Evolutionary conservation across 371 early-diverging fungal species (phyloP), one percentile per base, ranked within the genome.

Genomic region (Actinomortierella ambigua): DNA sequence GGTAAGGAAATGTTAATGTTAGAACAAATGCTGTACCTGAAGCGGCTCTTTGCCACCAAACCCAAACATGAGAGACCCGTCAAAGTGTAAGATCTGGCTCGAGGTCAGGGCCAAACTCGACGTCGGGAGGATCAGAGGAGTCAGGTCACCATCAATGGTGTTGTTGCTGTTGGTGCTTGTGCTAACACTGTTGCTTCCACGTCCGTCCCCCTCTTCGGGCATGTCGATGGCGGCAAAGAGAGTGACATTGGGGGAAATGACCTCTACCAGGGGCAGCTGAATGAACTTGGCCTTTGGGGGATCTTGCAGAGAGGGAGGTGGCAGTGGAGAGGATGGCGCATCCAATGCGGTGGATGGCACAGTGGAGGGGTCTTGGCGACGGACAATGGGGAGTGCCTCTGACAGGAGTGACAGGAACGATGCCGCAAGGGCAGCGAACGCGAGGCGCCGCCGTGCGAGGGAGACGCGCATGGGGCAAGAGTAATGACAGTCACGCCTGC

Each of bases 211-310:
- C 20, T 22, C 29, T 28, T 18, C 20, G 18, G 56, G 53, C 22
- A 53, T 8, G 50, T 67, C 64, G 54, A 67, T n/a, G 13, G 63
- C 67, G 17, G 67, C 73, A 34, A 73, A 67, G 9, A 73, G 53
- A 15, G 67, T 63, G 29, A 67, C 55, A 50, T 73, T 73, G 14
- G 73, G 67, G 0, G 73, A 55, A n/a, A 73, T 53, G 60, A 73
- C 66, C 51, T 73, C 53, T 4, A 67, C 5, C 29, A 73, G 50
- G 5, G 73, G 67, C 28, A 59, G 59, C 48, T 73, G 73, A 15
- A 44, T 52, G 5, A 63, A 17, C 34, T 34, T 34, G 34, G 34
- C 34, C 11, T 34, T 4, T 11, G 11, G 34, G 7, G 11, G 11
- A 11, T 34, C 4, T 4, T 18, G 54, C 14, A n/a, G n/a, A n/a